A percentile compares a stretch with the other conserved stretches of the same genome.
Conservation (phyloP, 257 asterid genomes). For the Fraxinus pennsylvanica region DNA sequence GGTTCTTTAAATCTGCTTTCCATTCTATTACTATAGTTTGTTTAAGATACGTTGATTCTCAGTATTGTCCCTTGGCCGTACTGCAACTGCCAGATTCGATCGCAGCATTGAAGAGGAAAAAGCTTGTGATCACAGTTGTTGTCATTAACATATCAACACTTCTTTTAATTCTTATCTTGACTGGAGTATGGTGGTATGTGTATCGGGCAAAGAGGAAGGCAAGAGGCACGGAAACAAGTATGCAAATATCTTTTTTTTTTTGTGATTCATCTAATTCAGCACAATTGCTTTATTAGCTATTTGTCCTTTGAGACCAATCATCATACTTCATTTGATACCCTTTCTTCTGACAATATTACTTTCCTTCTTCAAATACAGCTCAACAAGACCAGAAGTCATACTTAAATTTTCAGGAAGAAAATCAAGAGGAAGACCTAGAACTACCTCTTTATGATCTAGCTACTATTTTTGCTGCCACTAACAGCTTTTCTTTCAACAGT, state of each 20-base stretch:
- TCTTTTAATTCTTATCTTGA: not conserved
- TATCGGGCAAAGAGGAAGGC: not conserved
- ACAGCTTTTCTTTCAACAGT: constrained; percentile 26
- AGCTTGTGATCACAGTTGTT: not conserved
- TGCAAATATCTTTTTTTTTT: not conserved
- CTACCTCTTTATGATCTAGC: constrained; percentile 12
- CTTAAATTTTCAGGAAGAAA: not conserved
- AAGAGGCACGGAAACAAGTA: not conserved
- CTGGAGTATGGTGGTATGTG: not conserved
- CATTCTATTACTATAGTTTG: not conserved
- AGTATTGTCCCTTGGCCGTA: too few species aligned
- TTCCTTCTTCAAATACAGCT: not conserved
- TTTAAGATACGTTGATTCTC: too few species aligned
- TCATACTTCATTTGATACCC: not conserved
- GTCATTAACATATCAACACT: not conserved
- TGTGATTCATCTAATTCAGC: not conserved
- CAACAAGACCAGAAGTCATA: not conserved
- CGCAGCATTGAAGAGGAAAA: not conserved
- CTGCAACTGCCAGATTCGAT: not conserved
- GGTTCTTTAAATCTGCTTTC: not conserved
- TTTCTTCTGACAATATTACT: not conserved
- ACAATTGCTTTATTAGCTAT: not conserved
- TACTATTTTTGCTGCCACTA: constrained; percentile 30
- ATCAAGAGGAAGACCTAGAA: not conserved
- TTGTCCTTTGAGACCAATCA: not conserved